Evolutionary conservation across 371 early-diverging fungal genomes (phyloP).

Genomic region (Entomophthora muscae): DNA sequence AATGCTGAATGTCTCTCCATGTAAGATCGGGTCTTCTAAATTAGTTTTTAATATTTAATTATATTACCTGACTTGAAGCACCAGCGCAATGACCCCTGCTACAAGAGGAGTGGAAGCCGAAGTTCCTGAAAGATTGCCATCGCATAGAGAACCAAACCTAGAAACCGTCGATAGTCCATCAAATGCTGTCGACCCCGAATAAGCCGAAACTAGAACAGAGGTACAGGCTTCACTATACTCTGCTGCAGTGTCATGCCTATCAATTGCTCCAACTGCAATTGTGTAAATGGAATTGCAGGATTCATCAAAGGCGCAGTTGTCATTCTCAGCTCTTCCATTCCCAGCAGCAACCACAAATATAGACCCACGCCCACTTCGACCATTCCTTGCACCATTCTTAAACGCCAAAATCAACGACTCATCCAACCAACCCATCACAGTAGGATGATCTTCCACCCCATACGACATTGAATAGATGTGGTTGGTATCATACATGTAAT

Average conservation of each 20-base stretch:
- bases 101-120: slow-evolving; percentile 93
- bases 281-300: too few relatives aligned
- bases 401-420: slow-evolving; percentile 62
- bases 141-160: too few relatives aligned
- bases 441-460: slow-evolving; percentile 89
- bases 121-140: slow-evolving; percentile 92
- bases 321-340: slow-evolving; percentile 64
- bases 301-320: too few relatives aligned
- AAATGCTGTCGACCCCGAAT: too few relatives aligned
- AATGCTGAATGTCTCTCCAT: slow-evolving; percentile 82
- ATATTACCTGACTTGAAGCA: too few relatives aligned
- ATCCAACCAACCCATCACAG: slow-evolving; percentile 63
- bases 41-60: too few relatives aligned
- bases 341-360: slow-evolving; percentile 91
- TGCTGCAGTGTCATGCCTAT: slow-evolving; percentile 49
- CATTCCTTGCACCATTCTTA: slow-evolving; percentile 64
- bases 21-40: slow-evolving; percentile 84
- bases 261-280: slow-evolving; percentile 82
- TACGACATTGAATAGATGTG: too few relatives aligned
- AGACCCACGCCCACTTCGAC: slow-evolving; percentile 69
- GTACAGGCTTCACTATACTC: slow-evolving; percentile 78
- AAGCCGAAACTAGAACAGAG: slow-evolving; percentile 74
- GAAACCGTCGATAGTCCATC: too few relatives aligned
- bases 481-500: slow-evolving; percentile 66
- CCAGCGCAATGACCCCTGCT: slow-evolving; percentile 83